Percentiles rank a stretch among this genome's conserved stretches.
Evolutionary conservation across 208 protist species (phyloP).

Genomic region (Willaertia magna): DNA sequence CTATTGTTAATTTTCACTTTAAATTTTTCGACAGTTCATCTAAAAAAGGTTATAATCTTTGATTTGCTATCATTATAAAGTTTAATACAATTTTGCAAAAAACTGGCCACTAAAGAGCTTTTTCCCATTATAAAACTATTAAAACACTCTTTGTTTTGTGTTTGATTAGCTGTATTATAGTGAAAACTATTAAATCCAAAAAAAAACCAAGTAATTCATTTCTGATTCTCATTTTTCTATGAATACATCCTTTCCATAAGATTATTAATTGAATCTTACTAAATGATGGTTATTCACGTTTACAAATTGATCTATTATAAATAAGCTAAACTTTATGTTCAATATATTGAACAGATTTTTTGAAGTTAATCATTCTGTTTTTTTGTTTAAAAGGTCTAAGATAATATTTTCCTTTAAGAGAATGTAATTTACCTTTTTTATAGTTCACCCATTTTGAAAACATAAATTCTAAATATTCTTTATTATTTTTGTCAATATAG

Average conservation of each 20-base stretch:
- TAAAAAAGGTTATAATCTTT: too few relatives aligned
- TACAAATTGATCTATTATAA: neutral
- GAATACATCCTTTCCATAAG: neutral
- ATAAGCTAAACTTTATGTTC: neutral
- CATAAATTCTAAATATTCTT: neutral
- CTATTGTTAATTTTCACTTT: too few relatives aligned
- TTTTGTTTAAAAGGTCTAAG: neutral
- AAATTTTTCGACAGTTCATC: too few relatives aligned
- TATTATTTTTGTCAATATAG: neutral
- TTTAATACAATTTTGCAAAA: too few relatives aligned
- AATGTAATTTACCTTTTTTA: neutral
- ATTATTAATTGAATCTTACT: neutral
- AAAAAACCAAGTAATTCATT: neutral
- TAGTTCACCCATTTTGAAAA: neutral
- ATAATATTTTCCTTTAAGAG: neutral
- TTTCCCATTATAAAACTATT: neutral
- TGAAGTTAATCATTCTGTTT: neutral
- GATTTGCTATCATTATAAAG: too few relatives aligned
- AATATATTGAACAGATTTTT: neutral
- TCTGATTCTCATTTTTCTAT: neutral
- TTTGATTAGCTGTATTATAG: neutral
- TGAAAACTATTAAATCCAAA: neutral
- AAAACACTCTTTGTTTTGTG: neutral
- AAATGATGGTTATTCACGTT: neutral
- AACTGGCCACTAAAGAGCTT: neutral